Conservation (phyloP, 2,329 filamentous ascomycete genomes). For the Cladophialophora exuberans region DNA sequence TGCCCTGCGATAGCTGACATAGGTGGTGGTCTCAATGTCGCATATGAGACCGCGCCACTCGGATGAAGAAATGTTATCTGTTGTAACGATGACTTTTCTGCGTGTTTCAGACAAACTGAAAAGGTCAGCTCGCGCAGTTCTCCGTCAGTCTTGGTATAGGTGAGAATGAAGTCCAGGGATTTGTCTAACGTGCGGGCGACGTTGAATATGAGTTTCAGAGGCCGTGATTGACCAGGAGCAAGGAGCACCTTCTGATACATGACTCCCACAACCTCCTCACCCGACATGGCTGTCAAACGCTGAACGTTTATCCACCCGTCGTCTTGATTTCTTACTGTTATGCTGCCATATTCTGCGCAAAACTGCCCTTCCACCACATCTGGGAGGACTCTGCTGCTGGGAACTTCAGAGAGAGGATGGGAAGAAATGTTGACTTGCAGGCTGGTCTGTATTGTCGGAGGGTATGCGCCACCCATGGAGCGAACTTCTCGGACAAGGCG, state of each 20-base stretch:
- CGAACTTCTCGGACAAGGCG: constrained; percentile 61
- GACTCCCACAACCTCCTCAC: not conserved
- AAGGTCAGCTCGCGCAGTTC: constrained; percentile 25
- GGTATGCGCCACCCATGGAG: constrained; percentile 56
- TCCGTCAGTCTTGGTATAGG: constrained; percentile 5
- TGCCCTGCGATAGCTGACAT: constrained; percentile 37
- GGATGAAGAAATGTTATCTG: constrained; percentile 60
- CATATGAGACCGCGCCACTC: constrained; percentile 59
- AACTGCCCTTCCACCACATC: constrained; percentile 56
- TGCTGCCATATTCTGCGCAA: constrained; percentile 46
- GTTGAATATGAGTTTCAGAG: constrained; percentile 30
- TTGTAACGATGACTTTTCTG: constrained; percentile 47
- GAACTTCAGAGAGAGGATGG: constrained; percentile 37
- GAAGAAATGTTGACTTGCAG: constrained; percentile 40
- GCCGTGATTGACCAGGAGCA: constrained; percentile 41
- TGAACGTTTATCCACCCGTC: constrained; percentile 19
- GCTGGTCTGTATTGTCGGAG: constrained; percentile 49
- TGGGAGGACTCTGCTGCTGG: constrained; percentile 49
- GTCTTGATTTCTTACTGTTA: constrained; percentile 25
- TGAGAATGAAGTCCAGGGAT: constrained; percentile 10
- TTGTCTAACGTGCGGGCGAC: not conserved
- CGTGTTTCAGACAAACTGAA: constrained; percentile 28
- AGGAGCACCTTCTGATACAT: constrained; percentile 6
- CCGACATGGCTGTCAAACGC: not conserved
- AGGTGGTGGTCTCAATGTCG: constrained; percentile 59